A percentile compares a stretch with the other conserved stretches of the same genome.
These are phyloP conservation scores for Catunica adiposa DNA, from an alignment of 2,329 filamentous ascomycete genomes.

Conservation along the genomic window DNA sequence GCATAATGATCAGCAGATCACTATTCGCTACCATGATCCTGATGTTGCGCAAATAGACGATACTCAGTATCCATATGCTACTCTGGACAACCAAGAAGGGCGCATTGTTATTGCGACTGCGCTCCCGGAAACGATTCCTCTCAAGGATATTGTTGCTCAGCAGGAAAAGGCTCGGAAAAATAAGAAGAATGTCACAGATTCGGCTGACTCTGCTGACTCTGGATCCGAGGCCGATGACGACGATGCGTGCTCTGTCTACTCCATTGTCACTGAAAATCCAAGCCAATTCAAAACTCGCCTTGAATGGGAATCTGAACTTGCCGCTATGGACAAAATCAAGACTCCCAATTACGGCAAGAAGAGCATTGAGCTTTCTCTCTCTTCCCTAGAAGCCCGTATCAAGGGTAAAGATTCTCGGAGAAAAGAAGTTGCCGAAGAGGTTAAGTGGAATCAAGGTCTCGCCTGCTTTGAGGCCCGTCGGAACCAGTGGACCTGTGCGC, in stretches of 20 bases:
- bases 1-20: slow-evolving; percentile 3
- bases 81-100: neutral
- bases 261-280: slow-evolving; percentile 39
- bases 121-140: neutral
- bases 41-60: neutral
- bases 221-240: slow-evolving; percentile 20
- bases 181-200: neutral
- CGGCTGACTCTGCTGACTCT: slow-evolving; percentile 6
- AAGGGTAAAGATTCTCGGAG: slow-evolving; percentile 34
- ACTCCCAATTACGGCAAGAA: neutral
- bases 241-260: slow-evolving; percentile 37
- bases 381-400: neutral
- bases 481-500: slow-evolving; percentile 74
- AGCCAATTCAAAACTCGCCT: slow-evolving; percentile 32
- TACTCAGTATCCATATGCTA: neutral
- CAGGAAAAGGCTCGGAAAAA: neutral
- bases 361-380: neutral
- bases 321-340: slow-evolving; percentile 5
- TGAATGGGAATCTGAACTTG: slow-evolving; percentile 34
- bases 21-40: slow-evolving; percentile 13
- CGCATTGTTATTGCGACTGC: neutral
- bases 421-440: slow-evolving; percentile 44
- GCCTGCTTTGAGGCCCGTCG: slow-evolving; percentile 62
- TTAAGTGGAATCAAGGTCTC: slow-evolving; percentile 65
- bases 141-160: neutral